Conservation (phyloP, 352 stramenopile species). For the Globisporangium takayamanum region DNA sequence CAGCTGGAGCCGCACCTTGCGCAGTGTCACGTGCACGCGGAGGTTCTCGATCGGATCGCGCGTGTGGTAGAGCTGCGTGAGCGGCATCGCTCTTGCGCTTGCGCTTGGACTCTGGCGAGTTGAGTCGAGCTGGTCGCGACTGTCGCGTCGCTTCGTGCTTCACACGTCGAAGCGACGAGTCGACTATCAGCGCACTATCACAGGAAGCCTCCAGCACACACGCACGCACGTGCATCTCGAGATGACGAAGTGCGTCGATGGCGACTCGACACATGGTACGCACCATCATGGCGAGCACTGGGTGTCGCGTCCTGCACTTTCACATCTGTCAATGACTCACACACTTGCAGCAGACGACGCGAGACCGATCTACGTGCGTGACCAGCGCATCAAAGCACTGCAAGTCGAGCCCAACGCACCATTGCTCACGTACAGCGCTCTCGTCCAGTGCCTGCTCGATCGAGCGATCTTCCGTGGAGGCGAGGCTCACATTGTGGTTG, state of each 20-base stretch:
- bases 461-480: not conserved
- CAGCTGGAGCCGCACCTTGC: conserved; percentile 32
- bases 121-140: not conserved
- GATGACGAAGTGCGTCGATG: no score
- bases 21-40: conserved; percentile 39
- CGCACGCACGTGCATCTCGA: not conserved
- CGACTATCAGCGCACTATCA: not conserved
- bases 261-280: no score
- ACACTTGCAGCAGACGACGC: no score
- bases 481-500: not conserved
- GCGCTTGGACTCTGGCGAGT: not conserved
- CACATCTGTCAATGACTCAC: no score
- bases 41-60: conserved; percentile 71
- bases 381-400: not conserved
- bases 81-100: conserved; percentile 15
- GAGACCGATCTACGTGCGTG: conserved; percentile 3
- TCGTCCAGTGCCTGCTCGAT: not conserved
- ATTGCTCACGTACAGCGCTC: not conserved
- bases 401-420: not conserved
- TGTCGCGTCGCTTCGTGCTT: not conserved
- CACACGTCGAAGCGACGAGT: not conserved
- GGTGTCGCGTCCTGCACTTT: no score
- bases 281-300: no score
- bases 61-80: conserved; percentile 64
- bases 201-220: not conserved